Conservation (phyloP, 176 grass and related monocot genomes). For the Musa acuminata region DNA sequence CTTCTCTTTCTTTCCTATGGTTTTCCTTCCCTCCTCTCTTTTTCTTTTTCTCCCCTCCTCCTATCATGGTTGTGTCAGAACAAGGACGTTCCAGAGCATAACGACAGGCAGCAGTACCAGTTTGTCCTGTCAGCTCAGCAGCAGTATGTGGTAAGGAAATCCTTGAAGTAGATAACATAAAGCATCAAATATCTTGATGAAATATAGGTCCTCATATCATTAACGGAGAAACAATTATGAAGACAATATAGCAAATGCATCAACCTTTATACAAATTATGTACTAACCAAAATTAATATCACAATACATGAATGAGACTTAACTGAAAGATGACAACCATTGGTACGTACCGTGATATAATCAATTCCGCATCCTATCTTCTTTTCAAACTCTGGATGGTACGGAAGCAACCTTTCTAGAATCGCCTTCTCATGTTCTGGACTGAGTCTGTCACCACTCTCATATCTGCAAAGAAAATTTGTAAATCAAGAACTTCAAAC, state of each 20-base stretch:
- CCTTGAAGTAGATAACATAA: no score
- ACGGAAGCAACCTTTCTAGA: slow-evolving; percentile 74
- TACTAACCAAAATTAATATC: not conserved
- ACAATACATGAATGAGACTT: not conserved
- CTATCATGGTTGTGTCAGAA: no score
- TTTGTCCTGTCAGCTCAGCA: no score
- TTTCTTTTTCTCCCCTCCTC: no score
- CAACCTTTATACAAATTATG: not conserved
- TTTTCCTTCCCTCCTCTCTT: no score
- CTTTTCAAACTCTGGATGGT: slow-evolving; percentile 83
- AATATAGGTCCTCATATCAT: no score
- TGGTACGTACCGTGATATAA: slow-evolving; percentile 56
- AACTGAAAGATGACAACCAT: not conserved
- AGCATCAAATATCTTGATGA: no score
- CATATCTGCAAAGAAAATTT: slow-evolving; percentile 47
- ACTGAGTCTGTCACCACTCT: slow-evolving; percentile 59
- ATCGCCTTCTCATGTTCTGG: slow-evolving; percentile 75
- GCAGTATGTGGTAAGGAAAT: no score
- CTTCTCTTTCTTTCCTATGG: no score
- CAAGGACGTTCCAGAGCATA: no score
- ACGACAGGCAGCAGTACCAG: no score
- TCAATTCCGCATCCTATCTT: slow-evolving; percentile 91
- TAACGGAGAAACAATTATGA: no score
- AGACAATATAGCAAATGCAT: not conserved
- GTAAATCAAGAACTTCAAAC: not conserved